Conservation (phyloP, 106 monocot species). For the Acanthochlamys bracteata region DNA sequence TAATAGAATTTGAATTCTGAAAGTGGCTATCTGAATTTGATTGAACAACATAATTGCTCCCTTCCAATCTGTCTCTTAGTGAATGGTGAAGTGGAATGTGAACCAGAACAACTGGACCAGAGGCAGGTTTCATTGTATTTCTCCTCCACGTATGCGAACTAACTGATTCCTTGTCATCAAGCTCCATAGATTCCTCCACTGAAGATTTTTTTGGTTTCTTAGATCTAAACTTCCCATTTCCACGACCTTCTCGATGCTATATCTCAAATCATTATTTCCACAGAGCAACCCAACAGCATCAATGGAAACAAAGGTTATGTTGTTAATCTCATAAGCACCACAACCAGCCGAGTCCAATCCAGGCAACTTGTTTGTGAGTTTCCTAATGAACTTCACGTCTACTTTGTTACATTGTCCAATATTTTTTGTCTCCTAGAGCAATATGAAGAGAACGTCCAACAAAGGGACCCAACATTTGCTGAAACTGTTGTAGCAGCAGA, state of each 20-base stretch:
- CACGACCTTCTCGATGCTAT: slow-evolving; percentile 46
- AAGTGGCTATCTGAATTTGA: not conserved
- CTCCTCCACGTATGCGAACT: slow-evolving; percentile 19
- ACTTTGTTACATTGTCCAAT: slow-evolving; percentile 37
- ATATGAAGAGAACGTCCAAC: slow-evolving; percentile 35
- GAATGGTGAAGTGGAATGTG: slow-evolving; percentile 39
- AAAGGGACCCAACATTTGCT: slow-evolving; percentile 38
- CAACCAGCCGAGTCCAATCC: slow-evolving; percentile 46
- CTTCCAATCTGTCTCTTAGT: not conserved
- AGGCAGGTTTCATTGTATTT: slow-evolving; percentile 22
- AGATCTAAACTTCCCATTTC: slow-evolving; percentile 46
- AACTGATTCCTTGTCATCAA: not conserved
- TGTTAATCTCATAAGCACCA: slow-evolving; percentile 38
- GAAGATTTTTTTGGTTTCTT: not conserved
- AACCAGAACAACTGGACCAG: slow-evolving; percentile 61
- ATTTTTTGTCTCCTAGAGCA: slow-evolving; percentile 56
- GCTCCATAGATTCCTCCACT: not conserved
- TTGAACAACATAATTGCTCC: not conserved
- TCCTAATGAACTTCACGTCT: slow-evolving; percentile 18
- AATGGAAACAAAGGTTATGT: slow-evolving; percentile 49
- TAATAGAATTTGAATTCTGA: not conserved
- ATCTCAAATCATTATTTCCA: slow-evolving; percentile 36
- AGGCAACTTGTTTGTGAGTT: slow-evolving; percentile 33
- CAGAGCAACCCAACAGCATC: slow-evolving; percentile 51
- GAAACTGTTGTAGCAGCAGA: slow-evolving; percentile 33